A percentile compares a stretch with the other conserved stretches of the same genome.
phyloP scores from a whole-genome alignment of 352 stramenopile genomes.

The Thraustochytrium striatum region DNA sequence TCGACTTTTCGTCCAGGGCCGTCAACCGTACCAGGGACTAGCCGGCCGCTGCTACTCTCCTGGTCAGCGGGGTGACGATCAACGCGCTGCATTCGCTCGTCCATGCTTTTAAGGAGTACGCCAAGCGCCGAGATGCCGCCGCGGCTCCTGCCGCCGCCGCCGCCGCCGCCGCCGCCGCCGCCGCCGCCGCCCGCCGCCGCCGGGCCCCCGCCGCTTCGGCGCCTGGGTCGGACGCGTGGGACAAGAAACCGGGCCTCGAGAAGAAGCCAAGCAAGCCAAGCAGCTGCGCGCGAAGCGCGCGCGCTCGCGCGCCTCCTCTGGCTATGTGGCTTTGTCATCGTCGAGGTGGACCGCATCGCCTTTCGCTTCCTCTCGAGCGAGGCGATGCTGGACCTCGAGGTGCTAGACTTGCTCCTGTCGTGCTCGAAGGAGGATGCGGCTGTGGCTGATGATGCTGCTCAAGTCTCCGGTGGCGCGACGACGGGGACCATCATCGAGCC shows the following conservation, averaged over 20 bases:
- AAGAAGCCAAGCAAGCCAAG: background rate
- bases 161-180: too few relatives aligned
- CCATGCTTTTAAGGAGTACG: background rate
- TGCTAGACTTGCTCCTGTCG: background rate
- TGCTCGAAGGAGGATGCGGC: conserved; percentile 27
- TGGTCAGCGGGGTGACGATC: background rate
- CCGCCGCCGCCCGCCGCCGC: too few relatives aligned
- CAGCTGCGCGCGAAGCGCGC: background rate
- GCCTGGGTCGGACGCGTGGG: background rate
- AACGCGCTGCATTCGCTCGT: conserved; percentile 20
- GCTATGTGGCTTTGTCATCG: conserved; percentile 23
- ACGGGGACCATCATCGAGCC: background rate
- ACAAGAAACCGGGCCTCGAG: background rate
- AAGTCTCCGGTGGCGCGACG: too few relatives aligned
- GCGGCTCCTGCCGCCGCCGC: too few relatives aligned
- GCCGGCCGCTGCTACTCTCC: conserved; percentile 19
- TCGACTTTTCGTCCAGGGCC: conserved; percentile 17
- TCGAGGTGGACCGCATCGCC: conserved; percentile 16
- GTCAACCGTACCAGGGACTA: conserved; percentile 13
- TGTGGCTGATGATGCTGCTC: too few relatives aligned
- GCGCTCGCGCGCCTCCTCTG: conserved; percentile 8
- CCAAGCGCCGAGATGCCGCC: background rate
- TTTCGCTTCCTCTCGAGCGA: conserved; percentile 25
- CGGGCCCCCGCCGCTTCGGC: background rate
- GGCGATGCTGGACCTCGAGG: conserved; percentile 16